Percentiles rank a stretch among this genome's conserved stretches.
Conservation (phyloP, 257 asterid genomes). For the Penstemon eatonii region DNA sequence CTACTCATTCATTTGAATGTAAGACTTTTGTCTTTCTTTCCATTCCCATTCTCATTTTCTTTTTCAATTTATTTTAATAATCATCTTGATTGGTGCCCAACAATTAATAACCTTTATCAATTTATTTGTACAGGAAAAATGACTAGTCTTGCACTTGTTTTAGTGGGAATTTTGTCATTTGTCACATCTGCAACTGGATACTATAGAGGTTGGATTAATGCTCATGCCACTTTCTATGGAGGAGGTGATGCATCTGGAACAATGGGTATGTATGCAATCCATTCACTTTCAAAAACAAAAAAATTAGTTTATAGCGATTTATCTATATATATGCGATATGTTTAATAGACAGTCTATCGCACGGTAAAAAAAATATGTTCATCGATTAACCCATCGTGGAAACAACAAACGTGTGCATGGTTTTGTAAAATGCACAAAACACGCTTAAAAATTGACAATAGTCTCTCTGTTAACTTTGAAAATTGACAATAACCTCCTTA, state of each 20-base stretch:
- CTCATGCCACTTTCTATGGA: constrained; percentile 92
- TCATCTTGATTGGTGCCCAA: neutral
- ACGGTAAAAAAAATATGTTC: too few relatives aligned
- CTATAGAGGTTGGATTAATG: constrained; percentile 82
- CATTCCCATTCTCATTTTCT: neutral
- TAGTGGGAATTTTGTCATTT: constrained; percentile 47
- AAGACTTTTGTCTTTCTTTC: neutral
- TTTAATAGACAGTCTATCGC: too few relatives aligned
- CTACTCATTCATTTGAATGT: constrained; percentile 18
- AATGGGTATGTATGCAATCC: constrained; percentile 59
- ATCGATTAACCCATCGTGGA: too few relatives aligned
- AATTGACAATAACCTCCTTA: too few relatives aligned
- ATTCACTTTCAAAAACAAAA: neutral
- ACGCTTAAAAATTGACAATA: too few relatives aligned
- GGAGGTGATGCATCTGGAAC: constrained; percentile 98
- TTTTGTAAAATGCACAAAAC: too few relatives aligned
- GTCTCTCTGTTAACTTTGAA: too few relatives aligned
- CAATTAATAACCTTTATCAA: neutral
- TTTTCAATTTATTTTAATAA: neutral
- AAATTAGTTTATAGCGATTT: too few relatives aligned
- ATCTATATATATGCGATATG: too few relatives aligned
- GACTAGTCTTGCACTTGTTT: constrained; percentile 36
- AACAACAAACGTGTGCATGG: too few relatives aligned
- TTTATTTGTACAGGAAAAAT: constrained; percentile 39
- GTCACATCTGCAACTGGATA: constrained; percentile 45